These are phyloP conservation scores for Cystofilobasidium bisporidii DNA, from an alignment of 768 basidiomycete genomes.

Conservation along the genomic window DNA sequence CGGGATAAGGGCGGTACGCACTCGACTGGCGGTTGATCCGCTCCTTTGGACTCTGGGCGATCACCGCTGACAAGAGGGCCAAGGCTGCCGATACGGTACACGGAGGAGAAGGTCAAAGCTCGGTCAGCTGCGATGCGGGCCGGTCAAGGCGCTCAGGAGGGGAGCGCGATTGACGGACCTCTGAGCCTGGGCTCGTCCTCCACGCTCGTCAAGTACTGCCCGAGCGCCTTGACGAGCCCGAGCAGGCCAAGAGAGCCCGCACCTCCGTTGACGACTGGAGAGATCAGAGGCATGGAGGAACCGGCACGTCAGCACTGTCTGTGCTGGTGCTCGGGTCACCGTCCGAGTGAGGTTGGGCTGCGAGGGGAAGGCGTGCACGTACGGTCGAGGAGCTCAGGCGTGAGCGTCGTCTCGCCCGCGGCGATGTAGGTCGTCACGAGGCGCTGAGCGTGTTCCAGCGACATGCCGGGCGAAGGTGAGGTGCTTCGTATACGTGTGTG, in stretches of 20 bases:
- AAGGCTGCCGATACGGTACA: slow-evolving; percentile 53
- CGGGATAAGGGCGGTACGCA: slow-evolving; percentile 41
- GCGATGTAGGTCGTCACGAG: slow-evolving; percentile 38
- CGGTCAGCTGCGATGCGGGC: not conserved
- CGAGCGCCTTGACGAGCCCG: slow-evolving; percentile 72
- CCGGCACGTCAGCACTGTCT: too few species aligned
- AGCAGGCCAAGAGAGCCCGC: slow-evolving; percentile 43
- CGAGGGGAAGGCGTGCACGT: slow-evolving; percentile 5
- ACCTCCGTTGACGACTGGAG: not conserved
- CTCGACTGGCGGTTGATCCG: slow-evolving; percentile 72
- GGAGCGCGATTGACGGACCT: not conserved
- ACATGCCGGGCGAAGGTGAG: not conserved
- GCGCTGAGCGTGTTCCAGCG: slow-evolving; percentile 30
- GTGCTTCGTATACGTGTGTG: not conserved
- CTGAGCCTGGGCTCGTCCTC: slow-evolving; percentile 48
- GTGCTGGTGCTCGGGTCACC: too few species aligned
- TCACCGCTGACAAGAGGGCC: slow-evolving; percentile 63
- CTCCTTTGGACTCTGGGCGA: slow-evolving; percentile 53
- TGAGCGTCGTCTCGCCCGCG: slow-evolving; percentile 34
- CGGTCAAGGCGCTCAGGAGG: too few species aligned
- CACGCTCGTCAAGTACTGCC: slow-evolving; percentile 78
- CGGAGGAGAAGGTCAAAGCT: too few species aligned
- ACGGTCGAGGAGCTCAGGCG: slow-evolving; percentile 37
- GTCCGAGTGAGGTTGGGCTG: not conserved
- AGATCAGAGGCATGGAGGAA: not conserved